A percentile compares a stretch with the other conserved stretches of the same genome.
phyloP scores from a whole-genome alignment of 2,329 filamentous ascomycete genomes.

The Didymellaceae sp. region DNA sequence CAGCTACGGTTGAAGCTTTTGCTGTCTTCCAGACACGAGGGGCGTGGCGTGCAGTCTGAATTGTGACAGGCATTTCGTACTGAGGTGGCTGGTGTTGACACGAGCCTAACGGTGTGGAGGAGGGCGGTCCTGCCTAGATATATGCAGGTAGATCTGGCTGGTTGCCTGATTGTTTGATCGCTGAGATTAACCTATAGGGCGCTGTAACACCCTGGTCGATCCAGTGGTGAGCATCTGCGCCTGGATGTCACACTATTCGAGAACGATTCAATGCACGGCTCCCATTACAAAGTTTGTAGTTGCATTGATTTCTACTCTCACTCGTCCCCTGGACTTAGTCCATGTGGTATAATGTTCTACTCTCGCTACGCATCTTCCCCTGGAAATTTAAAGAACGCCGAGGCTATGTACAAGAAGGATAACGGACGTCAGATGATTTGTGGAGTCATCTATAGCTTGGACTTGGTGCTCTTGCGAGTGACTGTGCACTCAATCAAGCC shows the following conservation, averaged over 20 bases:
- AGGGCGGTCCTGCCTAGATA: too few relatives aligned
- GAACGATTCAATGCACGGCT: not conserved
- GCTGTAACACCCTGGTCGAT: too few relatives aligned
- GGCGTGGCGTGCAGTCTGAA: conserved; percentile 13
- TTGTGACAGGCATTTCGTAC: conserved; percentile 20
- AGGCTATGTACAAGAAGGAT: conserved; percentile 26
- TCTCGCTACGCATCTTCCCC: conserved; percentile 26
- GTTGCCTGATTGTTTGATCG: conserved; percentile 4
- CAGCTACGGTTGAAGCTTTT: not conserved
- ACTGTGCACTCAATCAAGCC: conserved; percentile 96
- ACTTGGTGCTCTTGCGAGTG: conserved; percentile 59
- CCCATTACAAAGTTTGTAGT: not conserved
- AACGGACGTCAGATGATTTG: conserved; percentile 2
- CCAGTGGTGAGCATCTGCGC: too few relatives aligned
- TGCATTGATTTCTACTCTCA: conserved; percentile 23
- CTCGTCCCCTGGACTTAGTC: conserved; percentile 16
- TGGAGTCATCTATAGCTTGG: conserved; percentile 48
- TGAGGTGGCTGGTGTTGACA: not conserved
- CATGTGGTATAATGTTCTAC: conserved; percentile 41
- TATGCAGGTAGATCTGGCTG: too few relatives aligned
- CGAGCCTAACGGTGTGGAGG: too few relatives aligned
- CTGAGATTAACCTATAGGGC: too few relatives aligned
- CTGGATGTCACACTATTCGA: not conserved
- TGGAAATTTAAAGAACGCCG: conserved; percentile 18
- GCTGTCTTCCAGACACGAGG: not conserved